Base-by-base conservation (phyloP, 1,284 basidiomycete species). In the Malassezia vespertilionis region DNA sequence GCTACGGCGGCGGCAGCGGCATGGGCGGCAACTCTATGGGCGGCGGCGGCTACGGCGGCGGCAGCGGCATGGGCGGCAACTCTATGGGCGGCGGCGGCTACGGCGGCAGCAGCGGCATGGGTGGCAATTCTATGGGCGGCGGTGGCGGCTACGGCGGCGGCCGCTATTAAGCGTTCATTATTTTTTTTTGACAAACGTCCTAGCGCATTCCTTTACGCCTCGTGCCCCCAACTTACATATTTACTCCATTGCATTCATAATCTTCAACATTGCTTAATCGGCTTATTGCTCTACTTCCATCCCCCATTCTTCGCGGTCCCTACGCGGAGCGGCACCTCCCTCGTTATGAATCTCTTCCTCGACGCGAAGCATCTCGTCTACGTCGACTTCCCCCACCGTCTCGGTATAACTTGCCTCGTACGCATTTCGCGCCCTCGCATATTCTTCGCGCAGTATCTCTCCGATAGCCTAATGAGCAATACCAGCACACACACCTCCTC, bases 341-440 rank as follows among this genome's bases (percentile, higher is more conserved):
- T 48, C 40, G 5, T 33, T 38, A 10, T 9, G 30, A 39, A 54
- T 44, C 33, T 57, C 55, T 22, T 54, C 49, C 32, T 57, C 55
- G 3, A 57, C 21, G 22, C 30, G 35, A 3, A 54, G 32, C 44
- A 57, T 34, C 8, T 47, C 31, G 28, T 57, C 55, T 1, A 53
- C 11, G 28, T 38, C 41, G 5, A 48, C 7, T 8, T 43, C 41
- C 1, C 49, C 55, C 5, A 57, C 7, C n/a, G 36, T 38, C 5
- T 9, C 17, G 7, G 20, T 15, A 4, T 37, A 37, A 8, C 31
- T 23, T 7, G 22, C 20, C 28, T 57, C 55, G 15, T 44, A 43
- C 8, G 17, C 7, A 2, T 12, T 4, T 17, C 33, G 14, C n/a
- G 51, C 37, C 9, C 49, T 36, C 17, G 40, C 11, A 35, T 52